Percentiles rank a stretch among this genome's conserved stretches.
Conservation (phyloP, 257 asterid species). For the Nicotiana attenuata region DNA sequence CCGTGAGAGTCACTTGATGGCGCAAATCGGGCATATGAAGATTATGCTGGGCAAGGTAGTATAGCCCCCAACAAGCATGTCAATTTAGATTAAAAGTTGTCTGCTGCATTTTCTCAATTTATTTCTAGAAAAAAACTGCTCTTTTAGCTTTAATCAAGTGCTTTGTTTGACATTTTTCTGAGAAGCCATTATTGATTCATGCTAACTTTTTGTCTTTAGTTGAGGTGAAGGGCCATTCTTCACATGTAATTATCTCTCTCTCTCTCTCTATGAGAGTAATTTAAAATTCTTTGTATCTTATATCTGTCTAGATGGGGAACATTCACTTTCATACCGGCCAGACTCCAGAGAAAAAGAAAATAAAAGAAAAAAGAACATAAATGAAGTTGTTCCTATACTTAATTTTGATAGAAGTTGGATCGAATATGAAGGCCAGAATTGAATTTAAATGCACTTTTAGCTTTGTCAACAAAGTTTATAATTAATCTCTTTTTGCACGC, state of each 20-base stretch:
- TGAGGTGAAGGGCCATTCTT: neutral
- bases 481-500: constrained; percentile 11
- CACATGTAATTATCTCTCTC: neutral
- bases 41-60: neutral
- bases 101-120: neutral
- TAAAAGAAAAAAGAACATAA: neutral
- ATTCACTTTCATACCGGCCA: neutral
- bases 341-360: no score
- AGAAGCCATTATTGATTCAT: neutral
- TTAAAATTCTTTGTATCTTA: neutral
- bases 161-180: neutral
- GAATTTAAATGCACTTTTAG: neutral
- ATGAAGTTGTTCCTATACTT: neutral
- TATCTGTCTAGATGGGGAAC: neutral
- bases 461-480: constrained; percentile 11
- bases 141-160: neutral
- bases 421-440: neutral
- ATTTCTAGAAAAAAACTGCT: neutral
- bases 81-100: neutral
- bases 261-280: neutral
- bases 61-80: neutral
- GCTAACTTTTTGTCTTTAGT: neutral
- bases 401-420: neutral
- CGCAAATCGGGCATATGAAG: constrained; percentile 3
- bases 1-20: neutral